Evolutionary conservation across 768 basidiomycete species (phyloP).

Genomic region (Suillus americanus): DNA sequence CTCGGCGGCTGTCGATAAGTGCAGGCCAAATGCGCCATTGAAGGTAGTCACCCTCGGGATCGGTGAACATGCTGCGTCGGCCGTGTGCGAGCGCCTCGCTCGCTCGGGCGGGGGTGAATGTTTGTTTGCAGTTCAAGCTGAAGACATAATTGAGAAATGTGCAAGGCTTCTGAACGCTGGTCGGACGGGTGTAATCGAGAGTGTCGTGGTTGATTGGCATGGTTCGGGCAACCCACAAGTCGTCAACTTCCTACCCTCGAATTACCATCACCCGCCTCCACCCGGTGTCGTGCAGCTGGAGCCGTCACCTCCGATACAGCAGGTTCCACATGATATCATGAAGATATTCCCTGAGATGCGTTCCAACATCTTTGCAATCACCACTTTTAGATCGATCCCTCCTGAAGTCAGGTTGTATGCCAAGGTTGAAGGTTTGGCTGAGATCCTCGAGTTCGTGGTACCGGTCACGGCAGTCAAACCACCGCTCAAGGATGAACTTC

Average conservation of each 20-base stretch:
- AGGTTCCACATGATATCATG: slow-evolving; percentile 30
- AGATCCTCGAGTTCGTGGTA: slow-evolving; percentile 18
- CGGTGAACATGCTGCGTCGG: slow-evolving; percentile 48
- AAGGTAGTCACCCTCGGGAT: slow-evolving; percentile 62
- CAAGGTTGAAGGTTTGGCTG: slow-evolving; percentile 25
- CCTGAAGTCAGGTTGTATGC: slow-evolving; percentile 25
- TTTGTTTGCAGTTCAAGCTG: slow-evolving; percentile 44
- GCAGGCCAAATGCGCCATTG: slow-evolving; percentile 32
- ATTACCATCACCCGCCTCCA: slow-evolving; percentile 20
- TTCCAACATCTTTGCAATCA: slow-evolving; percentile 34
- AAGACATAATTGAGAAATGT: slow-evolving; percentile 49
- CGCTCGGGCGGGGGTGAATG: slow-evolving; percentile 50
- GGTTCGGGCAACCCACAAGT: slow-evolving; percentile 14
- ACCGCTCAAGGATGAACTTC: slow-evolving; percentile 22
- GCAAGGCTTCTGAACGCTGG: slow-evolving; percentile 52
- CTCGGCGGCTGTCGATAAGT: slow-evolving; percentile 30
- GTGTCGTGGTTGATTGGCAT: slow-evolving; percentile 51
- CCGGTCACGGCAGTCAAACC: slow-evolving; percentile 22
- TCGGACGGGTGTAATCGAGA: slow-evolving; percentile 42
- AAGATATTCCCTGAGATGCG: slow-evolving; percentile 34
- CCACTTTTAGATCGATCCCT: slow-evolving; percentile 23
- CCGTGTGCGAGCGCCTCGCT: slow-evolving; percentile 53
- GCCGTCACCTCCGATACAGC: slow-evolving; percentile 35
- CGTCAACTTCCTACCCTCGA: not conserved
- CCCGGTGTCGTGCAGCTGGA: slow-evolving; percentile 24